These are phyloP conservation scores for Phytophthora cajani DNA, from an alignment of 352 stramenopile genomes.

Conservation along the genomic window DNA sequence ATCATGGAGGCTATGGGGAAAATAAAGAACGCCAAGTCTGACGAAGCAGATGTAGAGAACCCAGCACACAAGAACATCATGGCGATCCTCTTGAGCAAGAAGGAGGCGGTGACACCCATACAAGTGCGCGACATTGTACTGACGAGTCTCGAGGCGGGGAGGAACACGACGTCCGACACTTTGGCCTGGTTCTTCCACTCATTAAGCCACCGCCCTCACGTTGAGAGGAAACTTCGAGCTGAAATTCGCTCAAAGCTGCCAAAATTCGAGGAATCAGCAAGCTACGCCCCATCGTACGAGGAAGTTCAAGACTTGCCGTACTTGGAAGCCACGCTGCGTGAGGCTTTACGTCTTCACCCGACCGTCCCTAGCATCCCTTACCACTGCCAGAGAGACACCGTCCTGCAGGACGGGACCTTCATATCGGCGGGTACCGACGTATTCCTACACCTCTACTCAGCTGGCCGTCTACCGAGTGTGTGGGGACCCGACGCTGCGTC, in stretches of 20 bases:
- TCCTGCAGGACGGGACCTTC: constrained; percentile 53
- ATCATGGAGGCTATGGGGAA: constrained; percentile 16
- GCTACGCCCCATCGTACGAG: constrained; percentile 16
- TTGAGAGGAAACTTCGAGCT: constrained; percentile 32
- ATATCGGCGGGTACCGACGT: constrained; percentile 30
- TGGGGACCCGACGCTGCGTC: constrained; percentile 43
- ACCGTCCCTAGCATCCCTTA: constrained; percentile 48
- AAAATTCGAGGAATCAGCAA: not conserved
- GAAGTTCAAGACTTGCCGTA: constrained; percentile 22
- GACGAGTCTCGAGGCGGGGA: constrained; percentile 58
- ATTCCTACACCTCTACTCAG: constrained; percentile 40
- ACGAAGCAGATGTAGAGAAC: not conserved
- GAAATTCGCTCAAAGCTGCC: constrained; percentile 41
- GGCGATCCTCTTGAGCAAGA: constrained; percentile 12
- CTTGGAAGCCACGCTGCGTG: constrained; percentile 27
- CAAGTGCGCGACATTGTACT: constrained; percentile 59
- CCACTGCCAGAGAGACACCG: constrained; percentile 37
- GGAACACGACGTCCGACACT: constrained; percentile 60
- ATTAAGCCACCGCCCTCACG: constrained; percentile 45
- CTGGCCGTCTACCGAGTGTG: constrained; percentile 39
- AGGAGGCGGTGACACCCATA: constrained; percentile 13
- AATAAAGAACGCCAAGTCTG: not conserved
- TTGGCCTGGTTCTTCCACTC: constrained; percentile 62
- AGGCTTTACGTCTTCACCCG: constrained; percentile 27
- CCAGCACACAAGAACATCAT: constrained; percentile 12